These are phyloP conservation scores for Voacanga thouarsii DNA, from an alignment of 257 asterid genomes.

Conservation along the genomic window DNA sequence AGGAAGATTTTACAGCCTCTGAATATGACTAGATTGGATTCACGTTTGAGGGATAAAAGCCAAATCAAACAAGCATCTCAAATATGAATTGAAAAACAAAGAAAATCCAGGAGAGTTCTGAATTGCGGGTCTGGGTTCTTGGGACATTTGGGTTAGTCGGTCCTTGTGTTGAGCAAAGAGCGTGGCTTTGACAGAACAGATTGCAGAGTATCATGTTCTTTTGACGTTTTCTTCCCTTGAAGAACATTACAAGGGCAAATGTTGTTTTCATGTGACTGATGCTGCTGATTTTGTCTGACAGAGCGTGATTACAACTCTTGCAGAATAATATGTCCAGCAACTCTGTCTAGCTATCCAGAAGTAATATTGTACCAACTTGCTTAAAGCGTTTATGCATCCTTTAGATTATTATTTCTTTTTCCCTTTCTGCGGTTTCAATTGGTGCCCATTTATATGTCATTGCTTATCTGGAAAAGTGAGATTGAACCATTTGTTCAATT, in stretches of 20 bases:
- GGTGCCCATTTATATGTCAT: background rate
- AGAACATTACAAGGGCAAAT: background rate
- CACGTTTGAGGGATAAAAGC: no score
- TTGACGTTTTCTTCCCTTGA: background rate
- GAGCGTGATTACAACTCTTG: slow-evolving; percentile 4
- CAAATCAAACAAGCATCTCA: no score
- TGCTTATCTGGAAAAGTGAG: background rate
- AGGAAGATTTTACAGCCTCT: no score
- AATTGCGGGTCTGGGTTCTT: slow-evolving; percentile 77
- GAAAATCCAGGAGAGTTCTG: background rate
- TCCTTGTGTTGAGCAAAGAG: slow-evolving; percentile 92
- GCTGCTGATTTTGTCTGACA: slow-evolving; percentile 19
- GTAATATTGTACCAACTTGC: slow-evolving; percentile 2
- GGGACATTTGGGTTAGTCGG: slow-evolving; percentile 98
- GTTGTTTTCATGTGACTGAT: slow-evolving; percentile 19
- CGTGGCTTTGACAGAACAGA: slow-evolving; percentile 34
- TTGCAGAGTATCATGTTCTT: slow-evolving; percentile 2
- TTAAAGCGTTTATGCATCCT: background rate
- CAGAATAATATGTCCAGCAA: slow-evolving; percentile 6
- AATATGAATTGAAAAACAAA: no score
- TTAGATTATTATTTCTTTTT: background rate
- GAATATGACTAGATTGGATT: no score
- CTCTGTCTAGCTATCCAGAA: background rate
- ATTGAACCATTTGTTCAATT: background rate
- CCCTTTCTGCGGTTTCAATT: background rate